These are phyloP conservation scores for Athelia psychrophila DNA, from an alignment of 1,284 basidiomycete genomes.

Conservation along the genomic window DNA sequence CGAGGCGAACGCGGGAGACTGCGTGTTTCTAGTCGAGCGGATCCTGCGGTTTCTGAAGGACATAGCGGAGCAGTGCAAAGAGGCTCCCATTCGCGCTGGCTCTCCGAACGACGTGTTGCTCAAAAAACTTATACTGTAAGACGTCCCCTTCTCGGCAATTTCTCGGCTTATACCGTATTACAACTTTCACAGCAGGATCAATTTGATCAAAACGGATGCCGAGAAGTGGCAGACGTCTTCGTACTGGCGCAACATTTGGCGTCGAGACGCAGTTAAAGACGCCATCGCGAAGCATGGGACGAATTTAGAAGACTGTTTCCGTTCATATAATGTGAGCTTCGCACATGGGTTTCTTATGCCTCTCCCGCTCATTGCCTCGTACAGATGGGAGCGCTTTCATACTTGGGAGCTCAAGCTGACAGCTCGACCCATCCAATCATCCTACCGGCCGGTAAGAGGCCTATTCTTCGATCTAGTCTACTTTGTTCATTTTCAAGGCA, in stretches of 20 bases:
- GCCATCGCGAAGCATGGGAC: neutral
- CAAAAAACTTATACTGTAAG: neutral
- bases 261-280: neutral
- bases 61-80: neutral
- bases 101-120: neutral
- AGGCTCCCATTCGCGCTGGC: neutral
- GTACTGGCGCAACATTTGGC: neutral
- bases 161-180: neutral
- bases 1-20: neutral
- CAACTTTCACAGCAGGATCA: neutral
- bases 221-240: neutral
- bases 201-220: neutral
- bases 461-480: too few species aligned
- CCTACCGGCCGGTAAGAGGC: too few species aligned
- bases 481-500: too few species aligned
- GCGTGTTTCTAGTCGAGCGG: neutral
- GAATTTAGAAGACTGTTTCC: neutral
- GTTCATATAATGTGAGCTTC: neutral
- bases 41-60: neutral
- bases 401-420: too few species aligned
- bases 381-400: too few species aligned
- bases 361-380: too few species aligned
- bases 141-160: too few species aligned
- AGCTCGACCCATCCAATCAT: too few species aligned
- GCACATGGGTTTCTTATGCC: too few species aligned